A percentile compares a stretch with the other conserved stretches of the same genome.
phyloP scores from a whole-genome alignment of 2,329 filamentous ascomycete species.

The Apiospora rasikravindrae region DNA sequence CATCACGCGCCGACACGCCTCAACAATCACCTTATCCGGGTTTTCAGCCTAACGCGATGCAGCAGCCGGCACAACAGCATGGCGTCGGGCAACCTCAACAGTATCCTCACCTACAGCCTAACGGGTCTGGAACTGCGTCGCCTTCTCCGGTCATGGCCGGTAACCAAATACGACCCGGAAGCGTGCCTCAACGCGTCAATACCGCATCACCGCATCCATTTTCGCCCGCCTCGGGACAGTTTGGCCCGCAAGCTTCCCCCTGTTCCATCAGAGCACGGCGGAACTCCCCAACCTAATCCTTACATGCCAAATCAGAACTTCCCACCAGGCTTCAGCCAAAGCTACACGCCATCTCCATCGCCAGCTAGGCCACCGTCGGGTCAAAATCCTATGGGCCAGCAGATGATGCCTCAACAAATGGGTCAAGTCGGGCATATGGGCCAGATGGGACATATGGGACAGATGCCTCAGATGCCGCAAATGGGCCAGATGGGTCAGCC shows the following conservation, averaged over 20 bases:
- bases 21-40: constrained; percentile 73
- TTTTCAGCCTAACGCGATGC: constrained; percentile 70
- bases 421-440: constrained; percentile 35
- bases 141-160: constrained; percentile 87
- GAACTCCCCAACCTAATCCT: constrained; percentile 75
- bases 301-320: constrained; percentile 67
- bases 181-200: constrained; percentile 79
- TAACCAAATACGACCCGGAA: constrained; percentile 75
- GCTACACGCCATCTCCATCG: constrained; percentile 62
- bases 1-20: constrained; percentile 90
- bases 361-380: constrained; percentile 61
- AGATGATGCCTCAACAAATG: constrained; percentile 62
- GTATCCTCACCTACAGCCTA: constrained; percentile 83
- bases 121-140: constrained; percentile 81
- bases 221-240: constrained; percentile 76
- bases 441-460: constrained; percentile 44
- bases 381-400: constrained; percentile 56
- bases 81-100: constrained; percentile 58
- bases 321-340: constrained; percentile 62
- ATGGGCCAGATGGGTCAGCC: constrained; percentile 44
- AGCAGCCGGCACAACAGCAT: constrained; percentile 48
- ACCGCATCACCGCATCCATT: constrained; percentile 94
- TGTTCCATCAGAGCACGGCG: constrained; percentile 74
- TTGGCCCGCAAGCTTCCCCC: constrained; percentile 74
- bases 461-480: constrained; percentile 46